Base-by-base conservation (phyloP, 2,329 filamentous ascomycete genomes). In the Paecilomyces formosus region DNA sequence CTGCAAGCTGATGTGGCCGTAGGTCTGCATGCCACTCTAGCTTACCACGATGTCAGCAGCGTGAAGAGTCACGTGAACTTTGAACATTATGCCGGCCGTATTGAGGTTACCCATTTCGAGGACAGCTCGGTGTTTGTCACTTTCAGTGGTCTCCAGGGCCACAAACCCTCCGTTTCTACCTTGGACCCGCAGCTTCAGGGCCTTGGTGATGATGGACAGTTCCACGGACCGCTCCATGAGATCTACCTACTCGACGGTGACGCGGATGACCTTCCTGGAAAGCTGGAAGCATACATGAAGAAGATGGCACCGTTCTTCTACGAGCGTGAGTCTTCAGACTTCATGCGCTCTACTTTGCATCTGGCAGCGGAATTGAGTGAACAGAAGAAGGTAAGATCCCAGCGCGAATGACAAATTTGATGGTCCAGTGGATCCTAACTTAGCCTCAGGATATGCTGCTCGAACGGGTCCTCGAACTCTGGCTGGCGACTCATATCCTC, bases 31-130 rank as follows among this genome's bases (percentile, higher is more conserved):
- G 75, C 78, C 12, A 77, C 81, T 13, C 72, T 82, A 31, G 79
- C 81, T 3, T 81, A 78, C 62, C 78, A 81, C 62, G 77, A 81
- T 31, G 74, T 81, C 12, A 78, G 73, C 61, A 72, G 76, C 61
- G 75, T 80, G 26, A 79, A 79, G 61, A 74, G 74, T 26, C 78
- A 81, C 60, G 69, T 79, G 59, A 76, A 77, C 53, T 77, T 82
- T 54, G 75, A 80, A 45, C 71, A 77, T 57, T 74, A 78, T 39
- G 74, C 75, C 26, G 81, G 82, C 6, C 75, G 80, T 55, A 79
- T 86, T 57, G 82, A 85, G 65, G 80, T 78, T 28, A 79, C 77
- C 1, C 78, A 84, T 61, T 87, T 88, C 56, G 76, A 79, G 55
- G 73, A 77, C n/a, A 75, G 78, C 21, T 70, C 73, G 26, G 74